These are phyloP conservation scores for Alopecurus myosuroides DNA, from an alignment of 176 grass and related monocot genomes.

Conservation along the genomic window DNA sequence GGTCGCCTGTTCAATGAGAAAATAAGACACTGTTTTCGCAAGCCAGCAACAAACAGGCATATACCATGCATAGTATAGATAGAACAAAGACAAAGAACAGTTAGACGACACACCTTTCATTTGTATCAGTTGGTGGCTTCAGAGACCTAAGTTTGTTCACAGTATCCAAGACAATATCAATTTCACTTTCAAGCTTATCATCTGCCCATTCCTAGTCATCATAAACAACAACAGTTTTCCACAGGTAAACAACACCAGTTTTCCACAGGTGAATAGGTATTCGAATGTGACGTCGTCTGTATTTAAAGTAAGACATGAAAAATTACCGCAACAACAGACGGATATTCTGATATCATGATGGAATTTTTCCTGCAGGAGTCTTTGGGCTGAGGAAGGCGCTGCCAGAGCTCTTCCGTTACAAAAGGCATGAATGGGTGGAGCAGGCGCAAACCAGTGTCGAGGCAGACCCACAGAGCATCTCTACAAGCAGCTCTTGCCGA, in stretches of 20 bases:
- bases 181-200: conserved; percentile 65
- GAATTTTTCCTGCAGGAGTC: conserved; percentile 56
- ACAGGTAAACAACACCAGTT: too few species aligned
- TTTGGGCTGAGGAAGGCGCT: conserved; percentile 72
- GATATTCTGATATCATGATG: conserved; percentile 91
- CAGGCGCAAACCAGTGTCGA: conserved; percentile 72
- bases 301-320: background rate
- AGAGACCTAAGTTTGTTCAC: conserved; percentile 72
- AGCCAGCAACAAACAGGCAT: background rate
- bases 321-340: conserved; percentile 68
- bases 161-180: conserved; percentile 55
- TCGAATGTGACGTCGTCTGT: background rate
- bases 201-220: conserved; percentile 72
- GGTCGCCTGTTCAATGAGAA: conserved; percentile 25
- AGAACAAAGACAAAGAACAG: background rate
- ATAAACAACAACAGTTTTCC: conserved; percentile 18
- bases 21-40: background rate
- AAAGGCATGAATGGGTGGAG: conserved; percentile 93
- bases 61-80: background rate
- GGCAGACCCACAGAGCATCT: conserved; percentile 73
- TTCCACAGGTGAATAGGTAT: conserved; percentile 21
- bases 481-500: conserved; percentile 61
- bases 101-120: conserved; percentile 43
- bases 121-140: conserved; percentile 60
- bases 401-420: conserved; percentile 90